Conservation (phyloP, 306 rosid species). For the Pyrus communis region DNA sequence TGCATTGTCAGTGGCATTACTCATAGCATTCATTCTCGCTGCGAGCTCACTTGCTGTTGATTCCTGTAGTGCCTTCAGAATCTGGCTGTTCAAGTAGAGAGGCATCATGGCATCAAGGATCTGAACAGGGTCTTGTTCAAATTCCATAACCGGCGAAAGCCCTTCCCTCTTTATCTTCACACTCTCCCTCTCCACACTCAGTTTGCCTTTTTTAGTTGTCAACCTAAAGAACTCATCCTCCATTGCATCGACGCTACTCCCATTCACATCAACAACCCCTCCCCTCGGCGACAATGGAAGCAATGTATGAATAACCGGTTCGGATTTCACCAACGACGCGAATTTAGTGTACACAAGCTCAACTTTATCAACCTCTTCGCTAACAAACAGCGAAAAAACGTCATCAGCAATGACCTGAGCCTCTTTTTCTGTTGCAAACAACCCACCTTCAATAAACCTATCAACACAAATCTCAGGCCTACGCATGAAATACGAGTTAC, state of each 20-base stretch:
- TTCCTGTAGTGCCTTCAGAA: constrained; percentile 71
- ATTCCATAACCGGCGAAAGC: constrained; percentile 44
- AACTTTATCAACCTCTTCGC: constrained; percentile 74
- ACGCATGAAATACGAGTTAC: constrained; percentile 41
- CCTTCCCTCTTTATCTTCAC: constrained; percentile 14
- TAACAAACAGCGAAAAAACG: constrained; percentile 59
- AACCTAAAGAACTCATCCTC: constrained; percentile 69
- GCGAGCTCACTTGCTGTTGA: constrained; percentile 80
- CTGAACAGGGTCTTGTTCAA: constrained; percentile 80
- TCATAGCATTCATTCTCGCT: constrained; percentile 80
- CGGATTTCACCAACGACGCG: constrained; percentile 48
- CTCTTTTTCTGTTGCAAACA: constrained; percentile 49
- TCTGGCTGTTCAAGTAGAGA: constrained; percentile 67
- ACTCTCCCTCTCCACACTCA: constrained; percentile 45
- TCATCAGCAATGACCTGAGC: constrained; percentile 72
- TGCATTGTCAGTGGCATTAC: constrained; percentile 71
- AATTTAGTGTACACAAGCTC: constrained; percentile 68
- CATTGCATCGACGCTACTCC: constrained; percentile 43
- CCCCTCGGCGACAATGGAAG: constrained; percentile 54
- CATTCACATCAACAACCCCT: constrained; percentile 43
- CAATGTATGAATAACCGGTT: constrained; percentile 60
- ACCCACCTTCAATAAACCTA: constrained; percentile 33
- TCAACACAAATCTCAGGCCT: constrained; percentile 29
- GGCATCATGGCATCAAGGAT: constrained; percentile 90
- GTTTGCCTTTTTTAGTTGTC: constrained; percentile 54